phyloP scores from a whole-genome alignment of 2,329 filamentous ascomycete genomes.

The Curvularia spicifera region DNA sequence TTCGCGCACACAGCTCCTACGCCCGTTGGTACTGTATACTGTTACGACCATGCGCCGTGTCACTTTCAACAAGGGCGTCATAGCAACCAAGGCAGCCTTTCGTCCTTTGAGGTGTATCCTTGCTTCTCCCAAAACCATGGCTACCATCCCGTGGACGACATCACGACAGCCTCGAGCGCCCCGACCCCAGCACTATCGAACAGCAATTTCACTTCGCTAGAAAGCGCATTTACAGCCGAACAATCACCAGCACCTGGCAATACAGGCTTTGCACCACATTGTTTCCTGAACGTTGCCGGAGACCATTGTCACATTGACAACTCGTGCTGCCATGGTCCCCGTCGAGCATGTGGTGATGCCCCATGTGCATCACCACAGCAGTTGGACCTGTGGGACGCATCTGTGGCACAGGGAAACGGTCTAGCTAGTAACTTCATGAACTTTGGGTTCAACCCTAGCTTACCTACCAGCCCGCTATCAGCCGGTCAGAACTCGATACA shows the following conservation, averaged over 20 bases:
- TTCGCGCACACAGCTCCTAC: constrained; percentile 42
- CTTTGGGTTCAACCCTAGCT: constrained; percentile 33
- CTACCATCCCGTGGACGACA: constrained; percentile 22
- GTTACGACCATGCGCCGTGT: constrained; percentile 44
- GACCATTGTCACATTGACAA: constrained; percentile 48
- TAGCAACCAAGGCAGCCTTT: constrained; percentile 28
- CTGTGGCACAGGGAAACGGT: constrained; percentile 35
- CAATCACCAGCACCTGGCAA: constrained; percentile 33
- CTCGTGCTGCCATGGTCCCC: constrained; percentile 44
- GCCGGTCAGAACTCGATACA: constrained; percentile 22
- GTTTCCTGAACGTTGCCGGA: constrained; percentile 38
- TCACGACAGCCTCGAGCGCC: constrained; percentile 35
- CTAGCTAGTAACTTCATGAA: constrained; percentile 35
- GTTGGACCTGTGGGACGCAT: constrained; percentile 37
- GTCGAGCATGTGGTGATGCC: constrained; percentile 39
- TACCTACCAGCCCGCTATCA: constrained; percentile 31
- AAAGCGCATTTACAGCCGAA: constrained; percentile 37
- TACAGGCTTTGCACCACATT: constrained; percentile 25
- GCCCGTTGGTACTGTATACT: constrained; percentile 42
- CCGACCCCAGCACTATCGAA: constrained; percentile 42
- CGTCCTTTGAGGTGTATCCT: constrained; percentile 39
- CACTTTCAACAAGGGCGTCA: constrained; percentile 43
- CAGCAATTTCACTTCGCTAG: constrained; percentile 43
- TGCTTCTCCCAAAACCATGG: constrained; percentile 40
- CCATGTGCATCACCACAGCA: constrained; percentile 34